Percentiles rank a stretch among this genome's conserved stretches.
Conservation (phyloP, 78 protist species). For the Speleostelium caveatum region DNA sequence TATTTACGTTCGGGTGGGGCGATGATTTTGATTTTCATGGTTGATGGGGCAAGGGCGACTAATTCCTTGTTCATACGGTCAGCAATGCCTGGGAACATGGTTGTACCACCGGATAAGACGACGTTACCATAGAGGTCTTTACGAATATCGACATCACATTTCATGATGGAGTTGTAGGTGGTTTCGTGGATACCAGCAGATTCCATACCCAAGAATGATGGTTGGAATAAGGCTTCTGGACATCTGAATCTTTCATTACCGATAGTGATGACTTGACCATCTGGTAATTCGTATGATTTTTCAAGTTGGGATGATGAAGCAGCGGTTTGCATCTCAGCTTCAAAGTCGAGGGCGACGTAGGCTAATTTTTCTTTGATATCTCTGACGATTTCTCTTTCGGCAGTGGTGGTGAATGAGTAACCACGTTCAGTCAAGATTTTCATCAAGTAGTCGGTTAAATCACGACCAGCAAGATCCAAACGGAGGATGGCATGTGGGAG, state of each 20-base stretch:
- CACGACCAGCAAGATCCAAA: slow-evolving; percentile 90
- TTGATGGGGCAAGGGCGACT: no score
- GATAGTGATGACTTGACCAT: no score
- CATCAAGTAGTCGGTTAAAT: slow-evolving; percentile 92
- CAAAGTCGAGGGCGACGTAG: slow-evolving; percentile 85
- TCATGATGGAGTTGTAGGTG: slow-evolving; percentile 91
- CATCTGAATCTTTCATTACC: no score
- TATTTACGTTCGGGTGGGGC: no score
- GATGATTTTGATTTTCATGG: no score
- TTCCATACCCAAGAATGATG: slow-evolving; percentile 95
- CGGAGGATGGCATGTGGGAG: slow-evolving; percentile 91
- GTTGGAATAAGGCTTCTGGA: slow-evolving; percentile 92
- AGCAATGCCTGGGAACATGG: no score
- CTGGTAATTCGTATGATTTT: no score
- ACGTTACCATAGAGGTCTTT: slow-evolving; percentile 89
- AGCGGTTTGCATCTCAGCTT: slow-evolving; percentile 81
- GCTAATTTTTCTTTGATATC: slow-evolving; percentile 93
- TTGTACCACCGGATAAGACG: slow-evolving; percentile 89
- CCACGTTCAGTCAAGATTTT: slow-evolving; percentile 91
- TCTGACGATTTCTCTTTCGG: slow-evolving; percentile 94
- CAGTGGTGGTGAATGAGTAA: slow-evolving; percentile 90
- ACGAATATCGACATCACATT: slow-evolving; percentile 91
- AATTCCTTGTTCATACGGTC: no score
- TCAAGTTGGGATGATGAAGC: slow-evolving; percentile 86
- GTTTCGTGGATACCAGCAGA: slow-evolving; percentile 95